Percentiles rank a stretch among this genome's conserved stretches.
phyloP scores from a whole-genome alignment of 1,284 basidiomycete species.

The Microbotryum silenes-acaulis region DNA sequence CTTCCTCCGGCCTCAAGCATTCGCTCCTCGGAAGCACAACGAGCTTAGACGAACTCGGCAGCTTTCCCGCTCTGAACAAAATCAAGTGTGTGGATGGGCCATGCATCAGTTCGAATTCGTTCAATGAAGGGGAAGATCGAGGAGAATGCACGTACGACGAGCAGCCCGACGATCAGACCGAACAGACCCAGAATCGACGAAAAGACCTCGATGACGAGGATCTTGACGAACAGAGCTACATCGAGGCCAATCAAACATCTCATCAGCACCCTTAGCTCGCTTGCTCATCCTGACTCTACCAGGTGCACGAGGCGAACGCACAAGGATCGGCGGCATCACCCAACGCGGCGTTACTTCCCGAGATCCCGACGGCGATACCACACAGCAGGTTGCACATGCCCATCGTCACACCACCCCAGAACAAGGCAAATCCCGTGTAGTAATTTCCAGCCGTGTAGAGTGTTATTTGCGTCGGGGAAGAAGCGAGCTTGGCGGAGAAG shows the following conservation, averaged over 20 bases:
- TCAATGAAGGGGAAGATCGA: background rate
- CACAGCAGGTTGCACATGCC: conserved; percentile 86
- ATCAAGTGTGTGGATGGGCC: background rate
- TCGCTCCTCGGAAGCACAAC: background rate
- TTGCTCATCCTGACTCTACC: background rate
- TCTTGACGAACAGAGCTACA: conserved; percentile 75
- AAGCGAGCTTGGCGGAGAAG: conserved; percentile 67
- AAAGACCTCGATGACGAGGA: conserved; percentile 89
- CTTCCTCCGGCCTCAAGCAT: too few relatives aligned
- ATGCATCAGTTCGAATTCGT: background rate
- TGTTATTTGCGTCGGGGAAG: conserved; percentile 51
- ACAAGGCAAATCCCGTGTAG: conserved; percentile 84
- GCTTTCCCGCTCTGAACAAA: conserved; percentile 42
- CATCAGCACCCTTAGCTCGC: background rate
- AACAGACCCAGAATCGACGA: conserved; percentile 47
- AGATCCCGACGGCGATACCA: conserved; percentile 81
- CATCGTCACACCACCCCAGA: conserved; percentile 90
- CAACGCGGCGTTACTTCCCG: conserved; percentile 82
- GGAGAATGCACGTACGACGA: conserved; percentile 39
- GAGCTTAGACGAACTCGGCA: conserved; percentile 37
- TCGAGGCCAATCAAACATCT: background rate
- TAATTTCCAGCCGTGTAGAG: conserved; percentile 78
- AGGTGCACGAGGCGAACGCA: background rate
- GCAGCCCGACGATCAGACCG: conserved; percentile 40
- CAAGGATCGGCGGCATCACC: conserved; percentile 82